These are phyloP conservation scores for Clathrus columnatus DNA, from an alignment of 768 basidiomycete species.

Conservation along the genomic window DNA sequence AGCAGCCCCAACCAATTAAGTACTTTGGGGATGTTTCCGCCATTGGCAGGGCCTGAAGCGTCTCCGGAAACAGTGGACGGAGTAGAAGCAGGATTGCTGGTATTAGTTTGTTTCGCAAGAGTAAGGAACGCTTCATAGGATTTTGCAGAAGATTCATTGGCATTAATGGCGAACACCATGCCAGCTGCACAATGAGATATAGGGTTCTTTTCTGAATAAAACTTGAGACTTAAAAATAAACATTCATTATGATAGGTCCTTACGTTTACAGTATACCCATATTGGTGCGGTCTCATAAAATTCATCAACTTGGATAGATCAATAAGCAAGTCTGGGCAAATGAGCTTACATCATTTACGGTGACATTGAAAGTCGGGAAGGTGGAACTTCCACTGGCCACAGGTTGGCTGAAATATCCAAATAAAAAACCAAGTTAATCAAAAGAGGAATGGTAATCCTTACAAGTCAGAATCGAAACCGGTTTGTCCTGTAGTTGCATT, in stretches of 20 bases:
- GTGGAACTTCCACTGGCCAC: slow-evolving; percentile 42
- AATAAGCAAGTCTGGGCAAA: neutral
- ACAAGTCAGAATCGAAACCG: slow-evolving; percentile 57
- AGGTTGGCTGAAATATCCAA: slow-evolving; percentile 31
- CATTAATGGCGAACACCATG: slow-evolving; percentile 45
- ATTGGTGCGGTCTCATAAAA: slow-evolving; percentile 32
- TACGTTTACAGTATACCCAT: slow-evolving; percentile 19
- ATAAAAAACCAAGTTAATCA: slow-evolving; percentile 4
- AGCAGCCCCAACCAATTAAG: slow-evolving; percentile 16
- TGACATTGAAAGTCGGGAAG: slow-evolving; percentile 42
- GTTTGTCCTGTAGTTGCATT: slow-evolving; percentile 29
- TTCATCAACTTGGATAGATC: slow-evolving; percentile 1
- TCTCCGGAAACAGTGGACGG: slow-evolving; percentile 10
- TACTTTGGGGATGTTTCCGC: slow-evolving; percentile 7
- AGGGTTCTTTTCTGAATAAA: slow-evolving; percentile 1
- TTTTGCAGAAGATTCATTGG: slow-evolving; percentile 35
- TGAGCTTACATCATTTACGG: slow-evolving; percentile 27
- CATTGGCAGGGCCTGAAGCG: slow-evolving; percentile 8
- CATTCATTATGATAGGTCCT: slow-evolving; percentile 12
- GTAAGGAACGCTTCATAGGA: slow-evolving; percentile 51
- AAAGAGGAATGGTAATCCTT: slow-evolving; percentile 15
- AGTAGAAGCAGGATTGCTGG: slow-evolving; percentile 25
- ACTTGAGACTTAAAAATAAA: too few relatives aligned
- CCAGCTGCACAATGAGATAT: slow-evolving; percentile 31
- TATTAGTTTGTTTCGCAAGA: slow-evolving; percentile 46